Conservation (phyloP, 129 eudicot genomes). For the Helichrysum umbraculigerum region DNA sequence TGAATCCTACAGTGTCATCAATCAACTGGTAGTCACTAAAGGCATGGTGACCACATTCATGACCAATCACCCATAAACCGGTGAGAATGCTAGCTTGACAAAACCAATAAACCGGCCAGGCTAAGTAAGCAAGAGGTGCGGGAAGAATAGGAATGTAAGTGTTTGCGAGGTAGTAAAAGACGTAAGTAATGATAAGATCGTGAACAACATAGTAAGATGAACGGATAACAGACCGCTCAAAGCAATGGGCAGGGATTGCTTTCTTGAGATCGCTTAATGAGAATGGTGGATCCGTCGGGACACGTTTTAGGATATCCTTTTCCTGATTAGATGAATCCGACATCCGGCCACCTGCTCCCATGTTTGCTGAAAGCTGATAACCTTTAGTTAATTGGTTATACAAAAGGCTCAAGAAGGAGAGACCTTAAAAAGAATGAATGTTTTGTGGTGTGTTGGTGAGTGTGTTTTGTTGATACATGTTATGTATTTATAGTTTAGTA, state of each 20-base stretch:
- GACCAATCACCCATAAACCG: conserved; percentile 10
- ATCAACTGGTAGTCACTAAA: background rate
- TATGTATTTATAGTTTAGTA: background rate
- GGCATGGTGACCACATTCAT: conserved; percentile 1
- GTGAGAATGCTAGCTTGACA: conserved; percentile 24
- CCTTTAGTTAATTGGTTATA: too few relatives aligned
- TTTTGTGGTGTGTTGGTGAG: too few relatives aligned
- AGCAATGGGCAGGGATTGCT: conserved; percentile 3
- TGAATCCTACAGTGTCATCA: background rate
- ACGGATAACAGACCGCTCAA: background rate
- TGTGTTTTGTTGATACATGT: background rate
- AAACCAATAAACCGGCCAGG: conserved; percentile 21
- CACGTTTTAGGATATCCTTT: background rate
- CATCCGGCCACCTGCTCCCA: background rate
- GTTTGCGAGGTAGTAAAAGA: background rate
- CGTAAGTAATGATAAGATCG: background rate
- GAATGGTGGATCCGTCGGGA: background rate
- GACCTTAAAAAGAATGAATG: background rate
- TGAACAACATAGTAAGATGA: conserved; percentile 8
- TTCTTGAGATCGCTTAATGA: background rate
- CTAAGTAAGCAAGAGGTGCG: conserved; percentile 6
- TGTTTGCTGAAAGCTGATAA: background rate
- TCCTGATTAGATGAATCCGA: background rate
- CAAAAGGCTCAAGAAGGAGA: background rate
- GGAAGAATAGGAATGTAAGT: background rate